phyloP scores from a whole-genome alignment of 2,329 filamentous ascomycete genomes.

The Neophaeococcomyces aloes region DNA sequence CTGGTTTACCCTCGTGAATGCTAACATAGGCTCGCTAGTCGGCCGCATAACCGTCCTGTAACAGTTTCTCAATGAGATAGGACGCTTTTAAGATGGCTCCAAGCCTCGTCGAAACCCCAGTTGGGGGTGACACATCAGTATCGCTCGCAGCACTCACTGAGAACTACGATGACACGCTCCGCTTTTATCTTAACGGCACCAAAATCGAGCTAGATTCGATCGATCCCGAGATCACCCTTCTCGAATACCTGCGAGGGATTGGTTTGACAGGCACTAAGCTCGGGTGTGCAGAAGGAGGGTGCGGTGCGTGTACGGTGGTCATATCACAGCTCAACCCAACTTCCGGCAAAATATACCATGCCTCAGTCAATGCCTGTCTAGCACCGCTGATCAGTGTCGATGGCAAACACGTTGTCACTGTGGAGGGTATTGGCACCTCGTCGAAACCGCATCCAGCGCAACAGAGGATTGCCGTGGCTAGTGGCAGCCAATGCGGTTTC shows the following conservation, averaged over 20 bases:
- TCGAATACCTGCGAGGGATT: constrained; percentile 87
- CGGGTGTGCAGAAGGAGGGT: constrained; percentile 92
- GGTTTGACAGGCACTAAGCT: constrained; percentile 93
- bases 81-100: constrained; percentile 43
- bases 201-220: constrained; percentile 74
- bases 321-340: constrained; percentile 89
- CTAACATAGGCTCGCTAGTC: neutral
- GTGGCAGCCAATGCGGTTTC: constrained; percentile 91
- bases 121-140: constrained; percentile 33
- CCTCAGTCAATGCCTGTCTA: constrained; percentile 90
- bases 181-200: constrained; percentile 92
- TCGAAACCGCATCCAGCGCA: constrained; percentile 81
- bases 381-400: constrained; percentile 87
- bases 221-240: constrained; percentile 80
- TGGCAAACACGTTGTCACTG: constrained; percentile 95
- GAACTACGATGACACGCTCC: constrained; percentile 72
- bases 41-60: neutral
- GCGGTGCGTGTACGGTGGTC: constrained; percentile 88
- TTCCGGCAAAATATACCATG: constrained; percentile 87
- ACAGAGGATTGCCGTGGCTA: constrained; percentile 79
- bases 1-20: neutral
- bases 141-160: constrained; percentile 56
- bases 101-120: constrained; percentile 40
- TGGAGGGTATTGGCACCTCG: constrained; percentile 87
- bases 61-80: neutral